Base-by-base conservation (phyloP, 176 grass and related monocot species). In the Raddia guianensis region DNA sequence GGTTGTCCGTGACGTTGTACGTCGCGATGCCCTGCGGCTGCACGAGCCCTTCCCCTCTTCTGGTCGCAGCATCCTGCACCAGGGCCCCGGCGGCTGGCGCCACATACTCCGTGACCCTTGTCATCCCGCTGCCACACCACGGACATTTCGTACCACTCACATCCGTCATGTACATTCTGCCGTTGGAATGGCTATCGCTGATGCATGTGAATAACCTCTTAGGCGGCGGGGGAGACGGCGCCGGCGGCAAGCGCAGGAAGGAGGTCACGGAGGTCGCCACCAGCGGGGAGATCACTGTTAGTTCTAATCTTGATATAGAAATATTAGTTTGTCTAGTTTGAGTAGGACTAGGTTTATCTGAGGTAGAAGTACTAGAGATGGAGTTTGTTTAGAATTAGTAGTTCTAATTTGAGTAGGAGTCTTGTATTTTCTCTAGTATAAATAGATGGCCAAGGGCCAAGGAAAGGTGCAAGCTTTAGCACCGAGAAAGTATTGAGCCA, bases 1-100 rank as follows among this genome's bases (percentile, higher is more conserved):
- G 73, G 32, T 68, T 5, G 44, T 84, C 82, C 73, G 13, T 49
- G 16, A 82, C 68, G 45, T 27, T 82, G 56, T 82, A 82, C 16
- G 70, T 74, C 12, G 83, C 68, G 0, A 53, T 4, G 69, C 47
- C 80, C 47, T 68, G 77, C 37, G n/a, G n/a, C n/a, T n/a, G 27
- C 27, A 92, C 90, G 65, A 87, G 86, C 7, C 83, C 87, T 2
- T 15, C 5, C 15, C 0, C 66, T 0, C 10, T 46, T 14, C 10
- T 19, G 45, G 7, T 42, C 8, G 45, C 59, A 0, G 59, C 44
- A n/a, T 27, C 15, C 55, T 13, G 20, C 47, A 15, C 69, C 67
- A 21, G n/a, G 6, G 35, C 72, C 14, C 34, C 34, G 37, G 19
- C 42, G 1, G 8, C 12, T 0, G 55, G 12, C n/a, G 73, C 3